These are phyloP conservation scores for Phialemoniopsis sp. DNA, from an alignment of 2,329 filamentous ascomycete genomes.

Conservation along the genomic window DNA sequence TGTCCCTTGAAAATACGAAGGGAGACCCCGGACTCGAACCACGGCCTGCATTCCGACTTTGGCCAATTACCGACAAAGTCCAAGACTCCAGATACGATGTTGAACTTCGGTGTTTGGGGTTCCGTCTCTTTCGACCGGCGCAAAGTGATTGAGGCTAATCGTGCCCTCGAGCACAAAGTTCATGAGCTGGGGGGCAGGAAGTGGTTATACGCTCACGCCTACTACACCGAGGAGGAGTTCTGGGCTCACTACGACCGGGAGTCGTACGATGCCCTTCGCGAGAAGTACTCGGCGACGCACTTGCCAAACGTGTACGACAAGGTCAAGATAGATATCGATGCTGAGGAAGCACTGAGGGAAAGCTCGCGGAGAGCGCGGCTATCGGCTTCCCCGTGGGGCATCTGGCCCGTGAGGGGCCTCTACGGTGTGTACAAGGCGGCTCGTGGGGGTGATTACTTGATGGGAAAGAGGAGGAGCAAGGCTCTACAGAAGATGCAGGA, in stretches of 20 bases:
- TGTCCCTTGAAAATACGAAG: constrained; percentile 43
- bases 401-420: constrained; percentile 39
- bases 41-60: constrained; percentile 45
- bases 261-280: constrained; percentile 55
- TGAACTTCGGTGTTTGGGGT: constrained; percentile 65
- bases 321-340: constrained; percentile 46
- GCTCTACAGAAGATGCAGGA: too few species aligned
- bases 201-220: constrained; percentile 67
- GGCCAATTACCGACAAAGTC: constrained; percentile 22
- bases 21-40: constrained; percentile 29
- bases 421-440: constrained; percentile 41
- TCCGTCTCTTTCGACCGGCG: constrained; percentile 33
- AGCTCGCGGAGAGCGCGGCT: constrained; percentile 25
- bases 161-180: constrained; percentile 55
- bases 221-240: constrained; percentile 65
- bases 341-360: constrained; percentile 20
- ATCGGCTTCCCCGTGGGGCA: constrained; percentile 20
- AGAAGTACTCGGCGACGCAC: constrained; percentile 53
- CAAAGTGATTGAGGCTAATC: constrained; percentile 50
- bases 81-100: constrained; percentile 29
- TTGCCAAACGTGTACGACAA: constrained; percentile 66
- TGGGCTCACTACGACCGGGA: constrained; percentile 59
- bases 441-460: constrained; percentile 39
- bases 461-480: constrained; percentile 32
- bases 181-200: constrained; percentile 60